Evolutionary conservation across 805 yeast genomes (phyloP), one percentile per base, ranked within the genome.

Genomic region (Candida ipomoeae): DNA sequence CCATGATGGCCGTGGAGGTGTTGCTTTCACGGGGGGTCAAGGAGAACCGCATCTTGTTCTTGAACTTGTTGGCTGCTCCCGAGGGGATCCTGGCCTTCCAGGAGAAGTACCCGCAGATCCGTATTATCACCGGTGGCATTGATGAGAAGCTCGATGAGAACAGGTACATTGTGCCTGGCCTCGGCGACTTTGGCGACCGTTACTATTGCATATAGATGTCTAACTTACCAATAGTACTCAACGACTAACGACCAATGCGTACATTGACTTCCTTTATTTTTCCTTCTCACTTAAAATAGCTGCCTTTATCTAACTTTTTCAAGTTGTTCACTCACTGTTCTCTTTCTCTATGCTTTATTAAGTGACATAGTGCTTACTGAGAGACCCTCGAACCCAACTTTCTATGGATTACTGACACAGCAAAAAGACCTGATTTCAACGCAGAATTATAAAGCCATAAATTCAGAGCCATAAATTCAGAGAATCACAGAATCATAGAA

Each of bases 161-260:
- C 65, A 87, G 85, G 70, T 90, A 84, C 69, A 87, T 94, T 59
- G 82, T 82, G 44, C 99, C 99, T 32, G 99, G 99, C 43, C 77
- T 94, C 58, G 99, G 99, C 64, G 99, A 94, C 66, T 94, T 94
- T 64, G 99, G 99, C 64, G 98, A 94, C 73, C 81, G 98, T 71
- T 94, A 94, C 73, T 94, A 92, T 75, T 89, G 96, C 73, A 82
- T 89, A 55, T 91, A 77, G 40, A 23, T n/a, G 20, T n/a, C 15
- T 33, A 33, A 11, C 29, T 26, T 26, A 26, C 29, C 29, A 26
- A 26, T 26, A 26, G 29, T 26, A 26, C 11, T 26, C 29, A 26
- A 26, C 29, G 29, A 26, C 11, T 26, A 26, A 26, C 29, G 29
- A 26, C 29, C 29, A 26, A 26, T 26, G 29, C 11, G 29, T 26